phyloP scores from a whole-genome alignment of 192 early-diverging fungal genomes.

The Gigaspora rosea region DNA sequence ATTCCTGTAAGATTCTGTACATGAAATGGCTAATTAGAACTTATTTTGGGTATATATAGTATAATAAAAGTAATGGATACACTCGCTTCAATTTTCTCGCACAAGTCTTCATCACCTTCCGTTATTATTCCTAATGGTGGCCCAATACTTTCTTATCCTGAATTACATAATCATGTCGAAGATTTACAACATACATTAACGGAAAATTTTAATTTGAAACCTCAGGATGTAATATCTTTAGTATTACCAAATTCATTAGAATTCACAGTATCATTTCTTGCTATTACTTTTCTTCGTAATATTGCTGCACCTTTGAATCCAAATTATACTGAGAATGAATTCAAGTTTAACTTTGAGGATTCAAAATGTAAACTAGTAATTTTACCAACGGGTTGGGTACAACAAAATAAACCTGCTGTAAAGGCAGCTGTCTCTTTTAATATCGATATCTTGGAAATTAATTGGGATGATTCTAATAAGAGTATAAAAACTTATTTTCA shows the following conservation, averaged over 20 bases:
- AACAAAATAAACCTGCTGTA: constrained; percentile 55
- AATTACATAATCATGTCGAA: constrained; percentile 31
- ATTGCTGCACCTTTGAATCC: constrained; percentile 76
- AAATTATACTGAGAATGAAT: constrained; percentile 65
- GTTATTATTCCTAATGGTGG: constrained; percentile 42
- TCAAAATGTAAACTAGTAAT: constrained; percentile 64
- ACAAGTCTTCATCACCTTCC: constrained; percentile 32
- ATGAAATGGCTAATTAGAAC: no score
- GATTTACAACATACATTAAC: constrained; percentile 38
- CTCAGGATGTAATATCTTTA: constrained; percentile 48
- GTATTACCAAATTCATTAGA: constrained; percentile 70
- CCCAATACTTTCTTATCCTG: constrained; percentile 30
- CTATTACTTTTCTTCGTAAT: constrained; percentile 57
- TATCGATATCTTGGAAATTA: constrained; percentile 60
- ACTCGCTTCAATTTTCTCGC: constrained; percentile 37
- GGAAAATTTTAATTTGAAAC: constrained; percentile 9
- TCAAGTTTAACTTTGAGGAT: constrained; percentile 76
- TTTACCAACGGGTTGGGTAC: constrained; percentile 54
- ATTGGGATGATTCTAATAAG: constrained; percentile 44
- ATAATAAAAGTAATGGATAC: constrained; percentile 7
- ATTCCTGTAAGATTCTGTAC: no score
- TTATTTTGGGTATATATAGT: no score
- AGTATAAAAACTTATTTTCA: constrained; percentile 29
- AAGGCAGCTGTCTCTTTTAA: constrained; percentile 52
- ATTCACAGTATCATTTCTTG: constrained; percentile 70